These are phyloP conservation scores for Monosporascus sp. DNA, from an alignment of 2,329 filamentous ascomycete species.

Conservation along the genomic window DNA sequence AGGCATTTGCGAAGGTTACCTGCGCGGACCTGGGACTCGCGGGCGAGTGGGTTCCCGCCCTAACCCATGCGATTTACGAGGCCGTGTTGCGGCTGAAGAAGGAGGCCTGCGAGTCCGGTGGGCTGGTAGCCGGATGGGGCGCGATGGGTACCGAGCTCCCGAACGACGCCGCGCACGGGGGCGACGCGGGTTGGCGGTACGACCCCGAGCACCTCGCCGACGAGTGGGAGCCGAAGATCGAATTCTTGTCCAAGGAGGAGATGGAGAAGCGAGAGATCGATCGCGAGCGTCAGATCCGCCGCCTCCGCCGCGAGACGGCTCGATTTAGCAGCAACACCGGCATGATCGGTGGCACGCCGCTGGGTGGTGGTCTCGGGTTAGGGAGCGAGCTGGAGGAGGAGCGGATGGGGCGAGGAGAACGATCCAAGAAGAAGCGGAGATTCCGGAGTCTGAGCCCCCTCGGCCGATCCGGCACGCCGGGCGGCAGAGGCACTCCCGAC, in stretches of 20 bases:
- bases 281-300: constrained; percentile 81
- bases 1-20: constrained; percentile 86
- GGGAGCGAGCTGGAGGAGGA: constrained; percentile 62
- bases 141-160: constrained; percentile 68
- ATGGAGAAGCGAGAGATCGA: constrained; percentile 97
- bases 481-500: constrained; percentile 75
- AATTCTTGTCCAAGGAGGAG: constrained; percentile 83
- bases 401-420: constrained; percentile 83
- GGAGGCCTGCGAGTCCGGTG: constrained; percentile 88
- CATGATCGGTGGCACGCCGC: constrained; percentile 70
- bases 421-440: constrained; percentile 90
- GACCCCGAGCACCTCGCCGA: constrained; percentile 85
- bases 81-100: constrained; percentile 90
- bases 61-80: constrained; percentile 96
- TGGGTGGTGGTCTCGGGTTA: constrained; percentile 44
- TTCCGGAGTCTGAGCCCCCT: constrained; percentile 84
- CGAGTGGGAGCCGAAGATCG: constrained; percentile 79
- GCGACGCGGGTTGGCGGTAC: constrained; percentile 88
- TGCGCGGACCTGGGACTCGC: constrained; percentile 86
- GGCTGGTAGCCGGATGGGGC: constrained; percentile 70
- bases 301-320: constrained; percentile 84
- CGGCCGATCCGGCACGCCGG: constrained; percentile 62
- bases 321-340: constrained; percentile 83
- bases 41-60: constrained; percentile 89
- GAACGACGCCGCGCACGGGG: constrained; percentile 80